Evolutionary conservation across 306 rosid species (phyloP).

Genomic region (Cajanus cajan): DNA sequence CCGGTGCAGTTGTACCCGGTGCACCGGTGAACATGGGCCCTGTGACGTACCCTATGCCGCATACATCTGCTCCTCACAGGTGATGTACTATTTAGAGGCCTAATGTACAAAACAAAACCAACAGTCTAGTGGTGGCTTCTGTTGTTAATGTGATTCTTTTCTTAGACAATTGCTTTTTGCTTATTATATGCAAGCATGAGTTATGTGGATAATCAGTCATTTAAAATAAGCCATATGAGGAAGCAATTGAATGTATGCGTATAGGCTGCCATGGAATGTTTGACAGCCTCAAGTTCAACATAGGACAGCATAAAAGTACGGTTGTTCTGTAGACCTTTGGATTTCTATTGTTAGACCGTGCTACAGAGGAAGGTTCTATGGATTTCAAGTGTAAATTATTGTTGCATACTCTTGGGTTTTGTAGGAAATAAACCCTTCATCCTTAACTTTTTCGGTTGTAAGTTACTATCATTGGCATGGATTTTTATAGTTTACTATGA

Average conservation of each 20-base stretch:
- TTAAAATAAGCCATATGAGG: slow-evolving; percentile 37
- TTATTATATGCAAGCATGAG: slow-evolving; percentile 35
- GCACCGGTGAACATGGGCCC: slow-evolving; percentile 78
- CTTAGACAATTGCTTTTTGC: slow-evolving; percentile 32
- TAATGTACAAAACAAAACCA: slow-evolving; percentile 48
- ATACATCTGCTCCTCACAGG: slow-evolving; percentile 78
- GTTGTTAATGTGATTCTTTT: slow-evolving; percentile 42
- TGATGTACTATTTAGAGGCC: slow-evolving; percentile 43
- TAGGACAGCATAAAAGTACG: slow-evolving; percentile 31
- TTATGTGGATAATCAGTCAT: slow-evolving; percentile 23
- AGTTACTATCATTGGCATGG: background rate
- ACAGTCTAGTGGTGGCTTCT: slow-evolving; percentile 45
- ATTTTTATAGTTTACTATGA: too few relatives aligned
- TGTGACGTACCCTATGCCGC: slow-evolving; percentile 75
- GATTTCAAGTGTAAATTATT: slow-evolving; percentile 30
- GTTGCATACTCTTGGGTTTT: background rate
- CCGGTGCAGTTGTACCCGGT: slow-evolving; percentile 70
- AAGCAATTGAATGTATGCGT: slow-evolving; percentile 36
- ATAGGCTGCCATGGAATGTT: slow-evolving; percentile 31
- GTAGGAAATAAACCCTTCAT: background rate
- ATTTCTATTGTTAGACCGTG: slow-evolving; percentile 23
- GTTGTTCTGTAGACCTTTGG: slow-evolving; percentile 30
- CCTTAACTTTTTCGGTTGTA: background rate
- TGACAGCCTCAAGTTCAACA: slow-evolving; percentile 38
- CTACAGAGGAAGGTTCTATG: slow-evolving; percentile 26